These are phyloP conservation scores for Saccharomyces hybrid DNA, from an alignment of 1,139 yeast genomes.

Conservation along the genomic window DNA sequence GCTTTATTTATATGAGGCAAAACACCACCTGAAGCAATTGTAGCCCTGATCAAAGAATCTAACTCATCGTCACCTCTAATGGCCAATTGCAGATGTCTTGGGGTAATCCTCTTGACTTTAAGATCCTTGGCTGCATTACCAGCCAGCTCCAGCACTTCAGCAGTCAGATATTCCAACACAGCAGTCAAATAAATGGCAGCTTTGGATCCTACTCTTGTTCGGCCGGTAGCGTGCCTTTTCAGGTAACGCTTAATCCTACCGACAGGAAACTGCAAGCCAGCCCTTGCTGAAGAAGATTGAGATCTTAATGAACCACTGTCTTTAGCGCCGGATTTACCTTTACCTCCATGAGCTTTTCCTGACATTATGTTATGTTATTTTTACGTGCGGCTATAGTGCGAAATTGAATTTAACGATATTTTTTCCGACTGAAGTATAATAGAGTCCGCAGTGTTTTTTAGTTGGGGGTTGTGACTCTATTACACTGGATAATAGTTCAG, in stretches of 20 bases:
- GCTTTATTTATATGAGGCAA: conserved; percentile 96
- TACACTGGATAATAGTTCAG: background rate
- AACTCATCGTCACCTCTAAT: conserved; percentile 98
- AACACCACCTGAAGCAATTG: conserved; percentile 99
- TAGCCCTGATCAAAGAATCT: conserved; percentile 91
- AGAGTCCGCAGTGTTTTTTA: background rate
- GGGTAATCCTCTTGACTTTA: conserved; percentile 97
- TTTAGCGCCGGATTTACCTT: conserved; percentile 81
- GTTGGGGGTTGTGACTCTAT: background rate
- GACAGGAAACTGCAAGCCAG: conserved; percentile 96
- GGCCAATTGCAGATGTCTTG: conserved; percentile 96
- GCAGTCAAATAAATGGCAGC: conserved; percentile 97
- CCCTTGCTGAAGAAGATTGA: conserved; percentile 92
- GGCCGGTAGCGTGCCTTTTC: conserved; percentile 86
- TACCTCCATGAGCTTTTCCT: conserved; percentile 96
- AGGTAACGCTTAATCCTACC: conserved; percentile 97
- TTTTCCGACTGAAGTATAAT: background rate
- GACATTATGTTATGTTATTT: conserved; percentile 46
- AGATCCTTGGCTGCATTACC: conserved; percentile 99
- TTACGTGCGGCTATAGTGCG: background rate
- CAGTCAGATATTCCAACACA: conserved; percentile 92
- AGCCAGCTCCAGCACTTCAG: conserved; percentile 96
- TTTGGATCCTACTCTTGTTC: conserved; percentile 93
- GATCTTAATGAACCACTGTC: conserved; percentile 50
- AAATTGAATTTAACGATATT: background rate